Percentiles rank a stretch among this genome's conserved stretches.
Evolutionary conservation across 2,329 filamentous ascomycete species (phyloP).

Genomic region (Aureobasidium sp.): DNA sequence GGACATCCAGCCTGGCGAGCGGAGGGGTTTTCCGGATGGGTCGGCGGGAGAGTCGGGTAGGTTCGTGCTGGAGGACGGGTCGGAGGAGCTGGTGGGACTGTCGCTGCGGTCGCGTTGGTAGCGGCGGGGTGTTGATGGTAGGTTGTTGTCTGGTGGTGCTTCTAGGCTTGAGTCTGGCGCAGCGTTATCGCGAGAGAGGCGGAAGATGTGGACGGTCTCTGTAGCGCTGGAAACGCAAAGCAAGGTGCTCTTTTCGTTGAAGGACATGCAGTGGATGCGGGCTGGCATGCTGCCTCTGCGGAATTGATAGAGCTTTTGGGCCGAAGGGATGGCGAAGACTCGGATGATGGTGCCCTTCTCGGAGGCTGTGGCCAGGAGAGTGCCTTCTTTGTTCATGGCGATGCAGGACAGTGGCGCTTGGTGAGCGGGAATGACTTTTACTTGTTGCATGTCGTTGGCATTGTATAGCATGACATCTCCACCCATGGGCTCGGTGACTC

Average conservation of each 20-base stretch:
- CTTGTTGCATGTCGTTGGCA: slow-evolving; percentile 77
- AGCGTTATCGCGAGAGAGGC: slow-evolving; percentile 48
- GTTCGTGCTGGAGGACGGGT: slow-evolving; percentile 37
- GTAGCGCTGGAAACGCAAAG: slow-evolving; percentile 94
- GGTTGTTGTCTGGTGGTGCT: background rate
- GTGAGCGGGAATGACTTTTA: slow-evolving; percentile 94
- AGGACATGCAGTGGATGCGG: slow-evolving; percentile 97
- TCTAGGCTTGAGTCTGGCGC: background rate
- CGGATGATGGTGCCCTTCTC: slow-evolving; percentile 97
- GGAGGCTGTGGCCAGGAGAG: slow-evolving; percentile 83
- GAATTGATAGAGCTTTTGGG: slow-evolving; percentile 93
- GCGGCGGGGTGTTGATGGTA: slow-evolving; percentile 3
- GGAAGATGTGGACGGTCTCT: slow-evolving; percentile 95
- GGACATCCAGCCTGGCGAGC: slow-evolving; percentile 74
- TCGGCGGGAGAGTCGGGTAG: slow-evolving; percentile 19
- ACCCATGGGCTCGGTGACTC: slow-evolving; percentile 69
- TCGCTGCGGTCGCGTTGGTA: slow-evolving; percentile 33
- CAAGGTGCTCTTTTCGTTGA: slow-evolving; percentile 88
- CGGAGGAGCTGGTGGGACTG: slow-evolving; percentile 30
- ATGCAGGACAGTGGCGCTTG: slow-evolving; percentile 85
- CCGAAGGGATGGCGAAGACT: slow-evolving; percentile 85
- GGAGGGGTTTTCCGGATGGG: slow-evolving; percentile 17
- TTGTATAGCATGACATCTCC: slow-evolving; percentile 94
- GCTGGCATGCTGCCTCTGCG: slow-evolving; percentile 91
- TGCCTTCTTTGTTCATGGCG: slow-evolving; percentile 86